Base-by-base conservation (phyloP, 331 rosid genomes). In the Spiraea crenata region DNA sequence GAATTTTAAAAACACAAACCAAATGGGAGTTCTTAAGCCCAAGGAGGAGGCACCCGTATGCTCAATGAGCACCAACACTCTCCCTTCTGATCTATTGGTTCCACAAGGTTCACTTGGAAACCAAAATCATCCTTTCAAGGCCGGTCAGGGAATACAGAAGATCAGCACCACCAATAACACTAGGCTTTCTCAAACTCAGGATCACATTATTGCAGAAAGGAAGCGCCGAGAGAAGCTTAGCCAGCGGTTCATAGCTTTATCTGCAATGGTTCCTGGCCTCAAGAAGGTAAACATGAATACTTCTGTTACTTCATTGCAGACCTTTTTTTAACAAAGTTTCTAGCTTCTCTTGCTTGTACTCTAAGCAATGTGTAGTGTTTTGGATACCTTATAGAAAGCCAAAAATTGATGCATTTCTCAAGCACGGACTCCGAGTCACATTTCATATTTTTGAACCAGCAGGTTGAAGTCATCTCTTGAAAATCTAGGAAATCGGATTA, bases 221-320 rank as follows among this genome's bases (percentile, higher is more conserved):
- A 91, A 85, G 71, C 80, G 99, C 12, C 71, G 99, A 34, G 97
- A 93, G 85, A 93, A 93, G 79, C 99, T 93, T 69, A 89, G 89
- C 79, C 96, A 93, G 61, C 69, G 90, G 74, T 93, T 93, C 76
- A 85, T 91, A 20, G 92, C 97, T 77, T 79, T 93, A 34, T 89
- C 99, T 71, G 99, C 99, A 48, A 79, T 91, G 52, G 83, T 91
- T 86, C 97, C 99, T 17, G 90, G 87, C 76, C 90, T 93, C 1
- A 91, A 89, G 85, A 93, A 93, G 97, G 99, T 93, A 75, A 25
- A n/a, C 39, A 34, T 37, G 31, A 15, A 59, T 49, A 4, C 51
- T 67, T 34, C 68, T 17, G 10, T 13, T 14, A 34, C 7, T 59
- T 16, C 64, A 37, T 10, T 15, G 64, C 64, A 59, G 20, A 9